Evolutionary conservation across 495 filamentous ascomycete species (phyloP).

Genomic region (Podospora anserina): DNA sequence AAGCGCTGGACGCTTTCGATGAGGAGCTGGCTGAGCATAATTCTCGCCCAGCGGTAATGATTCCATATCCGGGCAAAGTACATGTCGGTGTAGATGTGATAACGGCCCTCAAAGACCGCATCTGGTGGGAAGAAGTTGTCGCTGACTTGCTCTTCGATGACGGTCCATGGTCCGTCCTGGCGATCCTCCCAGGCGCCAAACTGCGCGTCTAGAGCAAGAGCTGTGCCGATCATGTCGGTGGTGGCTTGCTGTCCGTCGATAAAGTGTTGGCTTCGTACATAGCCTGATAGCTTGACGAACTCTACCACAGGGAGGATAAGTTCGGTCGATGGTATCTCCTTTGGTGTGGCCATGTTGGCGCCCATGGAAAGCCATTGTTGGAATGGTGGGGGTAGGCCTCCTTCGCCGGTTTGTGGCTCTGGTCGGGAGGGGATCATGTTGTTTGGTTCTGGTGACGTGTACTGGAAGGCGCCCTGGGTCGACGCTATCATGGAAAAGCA

Average conservation of each 20-base stretch:
- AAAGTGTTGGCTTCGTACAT: slow-evolving; percentile 27
- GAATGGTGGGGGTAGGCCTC: slow-evolving; percentile 36
- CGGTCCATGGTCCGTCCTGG: slow-evolving; percentile 33
- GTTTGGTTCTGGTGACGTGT: slow-evolving; percentile 21
- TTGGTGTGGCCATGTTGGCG: slow-evolving; percentile 24
- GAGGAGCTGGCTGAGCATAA: slow-evolving; percentile 56
- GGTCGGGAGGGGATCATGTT: slow-evolving; percentile 13
- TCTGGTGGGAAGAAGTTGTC: slow-evolving; percentile 35
- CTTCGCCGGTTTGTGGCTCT: slow-evolving; percentile 32
- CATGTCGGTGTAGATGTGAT: slow-evolving; percentile 57
- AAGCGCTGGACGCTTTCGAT: slow-evolving; percentile 31
- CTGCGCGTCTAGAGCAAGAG: slow-evolving; percentile 34
- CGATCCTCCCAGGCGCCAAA: slow-evolving; percentile 36
- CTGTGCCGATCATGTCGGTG: slow-evolving; percentile 29
- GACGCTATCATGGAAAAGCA: slow-evolving; percentile 44
- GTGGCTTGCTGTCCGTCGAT: slow-evolving; percentile 35
- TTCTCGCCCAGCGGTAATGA: slow-evolving; percentile 59
- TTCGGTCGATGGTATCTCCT: slow-evolving; percentile 31
- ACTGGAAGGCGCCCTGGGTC: slow-evolving; percentile 20
- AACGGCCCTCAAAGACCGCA: slow-evolving; percentile 53
- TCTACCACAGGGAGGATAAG: slow-evolving; percentile 33
- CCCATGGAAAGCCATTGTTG: slow-evolving; percentile 37
- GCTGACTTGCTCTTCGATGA: slow-evolving; percentile 22
- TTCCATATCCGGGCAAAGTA: slow-evolving; percentile 61
- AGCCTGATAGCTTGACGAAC: slow-evolving; percentile 34